Base-by-base conservation (phyloP, 1,284 basidiomycete species). In the Singerocomus inundabilis region DNA sequence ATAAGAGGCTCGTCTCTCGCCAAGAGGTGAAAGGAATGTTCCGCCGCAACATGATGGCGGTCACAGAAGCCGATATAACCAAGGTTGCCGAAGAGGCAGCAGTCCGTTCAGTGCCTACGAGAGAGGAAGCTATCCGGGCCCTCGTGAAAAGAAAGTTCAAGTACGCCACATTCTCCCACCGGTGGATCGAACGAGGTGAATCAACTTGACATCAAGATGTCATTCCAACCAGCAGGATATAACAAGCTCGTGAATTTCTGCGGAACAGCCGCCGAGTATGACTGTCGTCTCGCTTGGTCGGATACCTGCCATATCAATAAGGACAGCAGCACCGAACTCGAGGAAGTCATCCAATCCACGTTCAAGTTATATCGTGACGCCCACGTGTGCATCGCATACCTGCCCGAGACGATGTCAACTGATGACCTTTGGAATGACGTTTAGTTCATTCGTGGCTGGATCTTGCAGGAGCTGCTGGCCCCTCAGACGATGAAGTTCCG, bases 161-260 rank as follows among this genome's bases (percentile, higher is more conserved):
- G 41, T 77, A 61, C 77, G 24, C 65, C 81, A 13, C 84, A 74
- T 58, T 81, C 76, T 25, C 77, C 79, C 38, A 77, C 73, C 5
- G 85, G 76, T 40, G 85, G 85, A 15, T 83, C 81, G 7, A 88
- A 80, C 62, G 79, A 77, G n/a, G 82, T 78, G 38, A 11, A 60
- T 82, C 50, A 75, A 85, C 60, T 77, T 86, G 74, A 35, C 72
- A 51, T 64, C 40, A 40, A 55, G 42, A 66, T 60, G 63, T 68
- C 62, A 2, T 66, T 68, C 46, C 43, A 8, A 34, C 66, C 62
- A 1, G 51, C 59, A 3, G 66, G 63, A 32, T 68, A 69, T 10
- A 33, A 18, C 44, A 66, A 66, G 16, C 58, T 66, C n/a, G 49
- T 16, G 29, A 52, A 49, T 3, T 69, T 65, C 26, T 69, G 63